Conservation (phyloP, 768 basidiomycete genomes). For the Tremella mesenterica region DNA sequence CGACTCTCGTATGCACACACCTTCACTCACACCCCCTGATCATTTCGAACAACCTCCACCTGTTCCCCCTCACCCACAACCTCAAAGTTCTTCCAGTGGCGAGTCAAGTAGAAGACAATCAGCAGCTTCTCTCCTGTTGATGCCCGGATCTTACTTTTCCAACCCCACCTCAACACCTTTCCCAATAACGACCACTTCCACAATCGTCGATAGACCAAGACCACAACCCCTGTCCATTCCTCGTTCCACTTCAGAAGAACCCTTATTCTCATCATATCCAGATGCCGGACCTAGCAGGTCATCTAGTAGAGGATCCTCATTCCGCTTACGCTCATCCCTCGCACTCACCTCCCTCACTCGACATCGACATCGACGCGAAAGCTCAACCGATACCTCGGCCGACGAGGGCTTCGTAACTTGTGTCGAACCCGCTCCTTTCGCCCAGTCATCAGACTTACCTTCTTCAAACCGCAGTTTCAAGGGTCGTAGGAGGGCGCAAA, state of each 20-base stretch:
- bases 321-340: not conserved
- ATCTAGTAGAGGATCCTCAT: slow-evolving; percentile 10
- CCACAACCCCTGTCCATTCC: slow-evolving; percentile 28
- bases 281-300: slow-evolving; percentile 8
- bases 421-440: not conserved
- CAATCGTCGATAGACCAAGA: slow-evolving; percentile 16
- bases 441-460: not conserved
- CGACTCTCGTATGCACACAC: not conserved
- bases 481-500: too few species aligned
- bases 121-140: slow-evolving; percentile 5
- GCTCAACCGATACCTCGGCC: slow-evolving; percentile 1
- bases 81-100: not conserved
- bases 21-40: not conserved
- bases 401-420: not conserved
- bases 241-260: slow-evolving; percentile 22
- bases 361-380: not conserved
- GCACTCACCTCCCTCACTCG: slow-evolving; percentile 10
- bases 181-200: not conserved
- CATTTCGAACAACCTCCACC: too few species aligned
- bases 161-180: slow-evolving; percentile 3
- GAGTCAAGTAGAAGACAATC: too few species aligned
- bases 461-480: too few species aligned
- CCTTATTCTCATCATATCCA: slow-evolving; percentile 37
- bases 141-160: slow-evolving; percentile 31
- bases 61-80: not conserved